A percentile compares a stretch with the other conserved stretches of the same genome.
Conservation (phyloP, 2,329 filamentous ascomycete species). For the Daldinia sp. region DNA sequence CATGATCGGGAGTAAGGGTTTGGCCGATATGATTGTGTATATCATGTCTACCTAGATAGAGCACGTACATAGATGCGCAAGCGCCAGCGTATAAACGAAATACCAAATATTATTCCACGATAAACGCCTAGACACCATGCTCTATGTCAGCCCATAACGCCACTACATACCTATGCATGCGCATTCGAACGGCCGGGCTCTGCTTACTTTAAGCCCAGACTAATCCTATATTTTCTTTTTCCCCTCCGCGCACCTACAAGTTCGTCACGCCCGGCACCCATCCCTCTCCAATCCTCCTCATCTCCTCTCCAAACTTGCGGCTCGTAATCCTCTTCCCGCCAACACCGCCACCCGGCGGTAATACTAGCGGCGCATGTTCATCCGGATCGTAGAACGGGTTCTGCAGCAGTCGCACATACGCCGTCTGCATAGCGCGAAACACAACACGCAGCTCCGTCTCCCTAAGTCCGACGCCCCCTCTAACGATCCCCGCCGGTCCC, state of each 20-base stretch:
- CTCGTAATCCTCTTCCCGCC: conserved; percentile 79
- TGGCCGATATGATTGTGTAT: background rate
- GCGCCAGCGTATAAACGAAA: conserved; percentile 7
- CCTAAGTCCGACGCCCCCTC: conserved; percentile 70
- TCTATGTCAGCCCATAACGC: conserved; percentile 33
- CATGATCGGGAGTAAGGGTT: background rate
- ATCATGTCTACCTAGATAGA: conserved; percentile 16
- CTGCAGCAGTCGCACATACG: conserved; percentile 86
- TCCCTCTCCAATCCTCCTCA: conserved; percentile 82
- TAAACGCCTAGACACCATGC: conserved; percentile 39
- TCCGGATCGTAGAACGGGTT: conserved; percentile 96
- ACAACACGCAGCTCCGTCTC: conserved; percentile 91
- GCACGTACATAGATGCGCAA: conserved; percentile 7
- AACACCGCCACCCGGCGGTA: conserved; percentile 56
- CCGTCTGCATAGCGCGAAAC: conserved; percentile 90
- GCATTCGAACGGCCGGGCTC: background rate
- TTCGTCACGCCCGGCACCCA: conserved; percentile 79
- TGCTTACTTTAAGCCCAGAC: background rate
- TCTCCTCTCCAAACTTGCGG: conserved; percentile 79
- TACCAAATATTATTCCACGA: background rate
- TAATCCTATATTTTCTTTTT: background rate
- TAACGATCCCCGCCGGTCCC: conserved; percentile 36
- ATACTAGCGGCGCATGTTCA: conserved; percentile 69
- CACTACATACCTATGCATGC: conserved; percentile 22
- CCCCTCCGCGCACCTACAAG: conserved; percentile 52